A percentile compares a stretch with the other conserved stretches of the same genome.
Conservation (phyloP, 2,329 filamentous ascomycete species). For the Microdochium trichocladiopsis region DNA sequence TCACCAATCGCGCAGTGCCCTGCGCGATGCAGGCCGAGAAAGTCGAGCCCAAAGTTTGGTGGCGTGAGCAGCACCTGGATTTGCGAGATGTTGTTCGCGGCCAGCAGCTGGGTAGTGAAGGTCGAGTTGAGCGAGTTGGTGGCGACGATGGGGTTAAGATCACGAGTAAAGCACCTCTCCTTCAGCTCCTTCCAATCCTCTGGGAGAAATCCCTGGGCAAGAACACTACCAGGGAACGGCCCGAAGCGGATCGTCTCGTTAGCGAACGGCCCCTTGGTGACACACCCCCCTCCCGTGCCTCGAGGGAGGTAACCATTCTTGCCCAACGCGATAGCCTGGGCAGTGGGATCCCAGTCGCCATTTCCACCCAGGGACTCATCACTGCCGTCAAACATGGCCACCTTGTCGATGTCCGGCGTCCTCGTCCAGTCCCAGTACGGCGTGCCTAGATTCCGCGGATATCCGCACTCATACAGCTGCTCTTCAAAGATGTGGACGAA, state of each 20-base stretch:
- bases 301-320: constrained; percentile 21
- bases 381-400: not conserved
- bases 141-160: not conserved
- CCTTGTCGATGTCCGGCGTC: not conserved
- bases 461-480: not conserved
- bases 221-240: constrained; percentile 7
- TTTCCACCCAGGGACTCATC: not conserved
- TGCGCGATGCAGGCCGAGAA: not conserved
- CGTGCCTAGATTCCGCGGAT: not conserved
- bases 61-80: not conserved
- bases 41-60: not conserved
- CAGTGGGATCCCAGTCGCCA: not conserved
- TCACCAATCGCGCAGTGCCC: not conserved
- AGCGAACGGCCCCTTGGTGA: constrained; percentile 32
- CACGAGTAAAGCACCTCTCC: not conserved
- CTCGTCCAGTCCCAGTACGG: not conserved
- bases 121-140: not conserved
- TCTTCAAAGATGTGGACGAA: not conserved
- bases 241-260: constrained; percentile 20
- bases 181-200: not conserved
- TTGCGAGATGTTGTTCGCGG: not conserved
- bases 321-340: not conserved
- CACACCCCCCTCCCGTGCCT: constrained; percentile 47
- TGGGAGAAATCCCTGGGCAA: not conserved
- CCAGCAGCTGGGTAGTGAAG: not conserved